Conservation (phyloP, 805 yeast species). For the Saccharomycopsis schoenii region DNA sequence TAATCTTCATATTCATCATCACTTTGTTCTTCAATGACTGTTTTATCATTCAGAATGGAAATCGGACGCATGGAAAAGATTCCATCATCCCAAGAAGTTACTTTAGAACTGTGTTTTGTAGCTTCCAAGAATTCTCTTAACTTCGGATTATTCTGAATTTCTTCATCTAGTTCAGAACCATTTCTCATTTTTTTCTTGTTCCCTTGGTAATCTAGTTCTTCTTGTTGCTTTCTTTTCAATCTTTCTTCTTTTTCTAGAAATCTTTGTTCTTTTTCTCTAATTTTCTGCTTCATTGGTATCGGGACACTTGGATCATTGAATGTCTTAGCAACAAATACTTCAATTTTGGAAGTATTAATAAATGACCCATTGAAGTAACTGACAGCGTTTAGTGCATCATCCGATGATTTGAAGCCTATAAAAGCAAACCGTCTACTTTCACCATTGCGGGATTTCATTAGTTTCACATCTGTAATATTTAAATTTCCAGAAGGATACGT, state of each 20-base stretch:
- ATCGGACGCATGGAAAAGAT: slow-evolving; percentile 27
- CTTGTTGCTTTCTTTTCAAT: slow-evolving; percentile 32
- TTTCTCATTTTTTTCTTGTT: slow-evolving; percentile 24
- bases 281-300: slow-evolving; percentile 46
- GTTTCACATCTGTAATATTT: slow-evolving; percentile 77
- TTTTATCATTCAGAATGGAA: background rate
- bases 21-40: slow-evolving; percentile 25
- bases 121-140: slow-evolving; percentile 75
- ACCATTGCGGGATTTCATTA: slow-evolving; percentile 73
- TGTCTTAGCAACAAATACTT: slow-evolving; percentile 75
- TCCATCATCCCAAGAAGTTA: slow-evolving; percentile 62
- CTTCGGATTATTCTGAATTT: slow-evolving; percentile 54
- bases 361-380: slow-evolving; percentile 66
- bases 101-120: slow-evolving; percentile 65
- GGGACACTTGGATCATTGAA: slow-evolving; percentile 80
- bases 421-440: slow-evolving; percentile 90
- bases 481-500: slow-evolving; percentile 17
- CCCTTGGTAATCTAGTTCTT: slow-evolving; percentile 30
- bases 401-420: slow-evolving; percentile 66
- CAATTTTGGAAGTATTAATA: slow-evolving; percentile 72
- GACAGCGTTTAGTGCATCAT: slow-evolving; percentile 73
- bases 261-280: slow-evolving; percentile 39
- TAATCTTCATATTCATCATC: slow-evolving; percentile 34
- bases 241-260: slow-evolving; percentile 39
- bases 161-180: slow-evolving; percentile 39